These are phyloP conservation scores for Oryza brachyantha DNA, from an alignment of 176 grass and related monocot species.

Conservation along the genomic window DNA sequence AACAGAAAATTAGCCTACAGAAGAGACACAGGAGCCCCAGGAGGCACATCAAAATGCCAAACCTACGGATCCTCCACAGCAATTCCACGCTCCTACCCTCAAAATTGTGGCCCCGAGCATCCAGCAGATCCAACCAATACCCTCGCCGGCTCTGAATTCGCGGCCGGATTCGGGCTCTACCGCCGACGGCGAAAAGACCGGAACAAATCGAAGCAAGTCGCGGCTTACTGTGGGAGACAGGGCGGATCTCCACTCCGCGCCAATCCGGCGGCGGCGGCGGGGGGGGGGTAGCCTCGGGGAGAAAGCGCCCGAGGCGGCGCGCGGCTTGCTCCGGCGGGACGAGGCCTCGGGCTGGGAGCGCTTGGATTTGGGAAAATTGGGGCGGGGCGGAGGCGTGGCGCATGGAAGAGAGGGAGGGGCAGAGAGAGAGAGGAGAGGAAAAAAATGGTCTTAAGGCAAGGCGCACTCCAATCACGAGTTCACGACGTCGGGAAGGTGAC, in stretches of 20 bases:
- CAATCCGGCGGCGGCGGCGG: not conserved
- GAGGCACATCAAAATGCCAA: not conserved
- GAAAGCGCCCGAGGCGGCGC: not conserved
- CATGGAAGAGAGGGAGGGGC: not conserved
- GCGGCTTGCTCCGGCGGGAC: constrained; percentile 18
- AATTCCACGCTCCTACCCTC: constrained; percentile 7
- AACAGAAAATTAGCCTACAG: not conserved
- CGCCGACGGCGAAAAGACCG: not conserved
- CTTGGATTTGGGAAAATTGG: constrained; percentile 26
- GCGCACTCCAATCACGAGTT: constrained; percentile 25
- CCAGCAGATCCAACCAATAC: constrained; percentile 21
- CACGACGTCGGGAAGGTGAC: not conserved
- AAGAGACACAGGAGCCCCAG: constrained; percentile 9
- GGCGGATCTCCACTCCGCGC: constrained; percentile 29
- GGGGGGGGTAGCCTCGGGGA: too few relatives aligned
- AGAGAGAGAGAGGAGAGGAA: constrained; percentile 6
- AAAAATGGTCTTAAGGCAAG: constrained; percentile 29
- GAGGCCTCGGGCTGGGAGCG: not conserved
- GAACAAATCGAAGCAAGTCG: not conserved
- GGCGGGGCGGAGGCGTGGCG: not conserved
- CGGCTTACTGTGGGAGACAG: not conserved
- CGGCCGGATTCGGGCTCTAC: not conserved
- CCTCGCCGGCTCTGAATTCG: constrained; percentile 6
- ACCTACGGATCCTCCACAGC: not conserved
- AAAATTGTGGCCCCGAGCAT: not conserved